phyloP scores from a whole-genome alignment of 306 rosid species.

The Acacia confusa region DNA sequence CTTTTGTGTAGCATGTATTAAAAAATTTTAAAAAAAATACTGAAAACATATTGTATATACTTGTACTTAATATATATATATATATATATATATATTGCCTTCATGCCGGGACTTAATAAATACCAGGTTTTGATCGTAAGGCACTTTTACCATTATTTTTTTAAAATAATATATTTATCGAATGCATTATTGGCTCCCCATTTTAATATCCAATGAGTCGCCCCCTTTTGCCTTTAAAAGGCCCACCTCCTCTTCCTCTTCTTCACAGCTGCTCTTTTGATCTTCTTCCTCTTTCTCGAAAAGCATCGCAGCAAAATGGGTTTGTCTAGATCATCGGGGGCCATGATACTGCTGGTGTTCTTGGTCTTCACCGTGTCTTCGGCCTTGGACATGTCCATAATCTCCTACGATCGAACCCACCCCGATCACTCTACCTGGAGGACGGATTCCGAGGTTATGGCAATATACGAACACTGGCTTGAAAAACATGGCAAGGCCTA shows the following conservation, averaged over 20 bases:
- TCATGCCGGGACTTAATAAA: no score
- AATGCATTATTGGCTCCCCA: not conserved
- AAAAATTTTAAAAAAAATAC: no score
- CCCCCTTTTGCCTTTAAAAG: conserved; percentile 38
- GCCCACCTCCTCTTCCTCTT: conserved; percentile 31
- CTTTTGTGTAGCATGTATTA: no score
- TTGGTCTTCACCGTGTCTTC: conserved; percentile 43
- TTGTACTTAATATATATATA: no score
- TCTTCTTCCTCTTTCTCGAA: not conserved
- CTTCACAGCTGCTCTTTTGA: not conserved
- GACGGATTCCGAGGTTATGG: conserved; percentile 59
- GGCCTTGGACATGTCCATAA: conserved; percentile 75
- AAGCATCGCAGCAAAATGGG: conserved; percentile 42
- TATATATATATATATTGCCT: no score
- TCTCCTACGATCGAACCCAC: conserved; percentile 51
- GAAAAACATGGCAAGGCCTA: conserved; percentile 56
- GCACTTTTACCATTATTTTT: no score
- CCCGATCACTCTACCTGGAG: conserved; percentile 37
- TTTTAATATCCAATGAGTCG: not conserved
- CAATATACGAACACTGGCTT: conserved; percentile 74
- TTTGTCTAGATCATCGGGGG: conserved; percentile 28
- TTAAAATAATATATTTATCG: not conserved
- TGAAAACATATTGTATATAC: no score
- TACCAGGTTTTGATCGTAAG: no score
- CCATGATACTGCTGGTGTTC: conserved; percentile 40